These are phyloP conservation scores for Fusarium sp. DNA, from an alignment of 2,329 filamentous ascomycete species.

Conservation along the genomic window DNA sequence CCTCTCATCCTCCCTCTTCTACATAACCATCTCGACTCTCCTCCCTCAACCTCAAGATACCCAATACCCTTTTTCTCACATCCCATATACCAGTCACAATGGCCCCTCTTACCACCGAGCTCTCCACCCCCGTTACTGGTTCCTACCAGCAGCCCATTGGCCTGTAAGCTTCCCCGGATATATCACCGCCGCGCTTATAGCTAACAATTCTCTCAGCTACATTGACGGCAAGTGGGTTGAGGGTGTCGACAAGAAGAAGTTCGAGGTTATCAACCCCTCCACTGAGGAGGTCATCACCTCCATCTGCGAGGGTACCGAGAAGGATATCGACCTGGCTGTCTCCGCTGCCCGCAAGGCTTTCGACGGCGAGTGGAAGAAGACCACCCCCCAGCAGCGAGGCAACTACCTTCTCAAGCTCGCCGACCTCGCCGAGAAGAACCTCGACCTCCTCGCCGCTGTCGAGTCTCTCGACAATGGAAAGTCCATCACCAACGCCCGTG, in stretches of 20 bases:
- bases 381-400: constrained; percentile 81
- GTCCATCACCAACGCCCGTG: constrained; percentile 82
- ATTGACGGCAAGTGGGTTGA: constrained; percentile 93
- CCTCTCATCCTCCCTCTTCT: constrained; percentile 34
- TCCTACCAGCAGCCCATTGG: constrained; percentile 72
- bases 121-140: constrained; percentile 79
- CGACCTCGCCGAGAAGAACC: constrained; percentile 84
- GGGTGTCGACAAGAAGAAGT: constrained; percentile 87
- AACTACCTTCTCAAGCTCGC: constrained; percentile 82
- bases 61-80: no score
- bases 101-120: constrained; percentile 55
- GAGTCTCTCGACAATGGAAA: constrained; percentile 94
- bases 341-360: constrained; percentile 89
- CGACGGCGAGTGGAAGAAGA: constrained; percentile 78
- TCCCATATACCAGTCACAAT: constrained; percentile 63
- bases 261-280: constrained; percentile 91
- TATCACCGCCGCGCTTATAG: constrained; percentile 53
- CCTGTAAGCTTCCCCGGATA: constrained; percentile 59
- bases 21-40: constrained; percentile 31
- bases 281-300: constrained; percentile 88
- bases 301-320: constrained; percentile 88
- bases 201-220: constrained; percentile 54
- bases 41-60: neutral
- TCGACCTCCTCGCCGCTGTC: constrained; percentile 82
- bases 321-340: constrained; percentile 87